Base-by-base conservation (phyloP, 805 yeast genomes). In the Cyberlindnera bimundalis region DNA sequence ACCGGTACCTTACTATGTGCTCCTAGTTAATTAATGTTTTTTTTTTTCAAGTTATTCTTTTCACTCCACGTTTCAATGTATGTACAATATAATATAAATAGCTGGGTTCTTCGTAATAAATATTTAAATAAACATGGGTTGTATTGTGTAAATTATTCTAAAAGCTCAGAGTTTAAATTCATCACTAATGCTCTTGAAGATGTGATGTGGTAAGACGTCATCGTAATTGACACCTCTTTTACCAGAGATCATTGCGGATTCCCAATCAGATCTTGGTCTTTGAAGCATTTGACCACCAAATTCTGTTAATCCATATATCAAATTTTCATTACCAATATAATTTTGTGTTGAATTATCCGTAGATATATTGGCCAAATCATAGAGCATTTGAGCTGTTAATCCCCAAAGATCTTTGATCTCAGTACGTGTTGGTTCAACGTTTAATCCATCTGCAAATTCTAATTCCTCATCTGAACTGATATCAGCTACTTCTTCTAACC, bases 361-460 rank as follows among this genome's bases (percentile, higher is more conserved):
- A 4, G 74, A 65, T 9, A 83, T 67, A 42, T 70, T 71, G 2
- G 88, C 81, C 21, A 84, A 54, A 56, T 84, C 91, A 52, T 76
- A 84, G n/a, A 84, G 56, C 9, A 84, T 84, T 55, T 82, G 83
- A 3, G 90, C 91, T 0, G 93, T 84, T 27, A 84, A 62, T 1
- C 95, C 95, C 95, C 93, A 84, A 5, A 85, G 80, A 53, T 83
- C 84, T 53, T 84, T 77, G 28, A 79, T 71, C 26, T 66, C 76
- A 4, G 39, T 32, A 6, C 42, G 29, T 55, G 50, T 72, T 58
- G 65, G 62, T 35, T 59, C 46, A 61, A 27, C 54, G 58, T 43
- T 55, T 56, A 21, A 65, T 46, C 43, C 48, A 29, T 53, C 55
- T 24, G 46, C 50, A 17, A 43, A 40, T 2, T 48, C 49, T 12